Conservation (phyloP, 192 early-diverging fungal genomes). For the Backusella macrospora region DNA sequence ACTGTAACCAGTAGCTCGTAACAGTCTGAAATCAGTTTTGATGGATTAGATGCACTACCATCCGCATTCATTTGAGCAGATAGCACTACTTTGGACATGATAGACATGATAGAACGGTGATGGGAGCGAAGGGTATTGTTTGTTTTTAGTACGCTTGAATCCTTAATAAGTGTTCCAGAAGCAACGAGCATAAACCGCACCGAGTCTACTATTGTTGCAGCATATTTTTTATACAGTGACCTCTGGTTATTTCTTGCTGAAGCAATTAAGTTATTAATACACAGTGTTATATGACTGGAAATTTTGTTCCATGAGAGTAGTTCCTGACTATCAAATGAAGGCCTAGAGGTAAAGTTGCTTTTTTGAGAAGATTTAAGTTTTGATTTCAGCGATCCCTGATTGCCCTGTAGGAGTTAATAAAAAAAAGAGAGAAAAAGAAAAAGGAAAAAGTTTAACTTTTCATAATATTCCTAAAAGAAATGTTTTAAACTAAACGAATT, state of each 20-base stretch:
- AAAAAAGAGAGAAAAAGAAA: not conserved
- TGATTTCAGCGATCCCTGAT: slow-evolving; percentile 12
- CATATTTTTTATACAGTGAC: slow-evolving; percentile 57
- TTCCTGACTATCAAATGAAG: slow-evolving; percentile 15
- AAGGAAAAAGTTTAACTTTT: not conserved
- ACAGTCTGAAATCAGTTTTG: slow-evolving; percentile 59
- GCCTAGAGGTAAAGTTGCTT: not conserved
- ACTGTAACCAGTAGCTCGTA: slow-evolving; percentile 68
- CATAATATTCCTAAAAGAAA: not conserved
- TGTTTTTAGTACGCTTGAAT: slow-evolving; percentile 59
- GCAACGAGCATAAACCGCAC: slow-evolving; percentile 86
- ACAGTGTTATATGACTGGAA: slow-evolving; percentile 46
- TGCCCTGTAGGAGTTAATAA: not conserved
- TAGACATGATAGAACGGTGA: slow-evolving; percentile 58
- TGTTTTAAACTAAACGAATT: not conserved
- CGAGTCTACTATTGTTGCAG: slow-evolving; percentile 69
- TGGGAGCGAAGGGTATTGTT: slow-evolving; percentile 27
- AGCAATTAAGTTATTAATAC: slow-evolving; percentile 58
- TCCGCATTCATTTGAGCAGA: slow-evolving; percentile 73
- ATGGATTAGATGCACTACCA: slow-evolving; percentile 72
- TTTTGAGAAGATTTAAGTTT: slow-evolving; percentile 6
- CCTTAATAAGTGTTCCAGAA: slow-evolving; percentile 71
- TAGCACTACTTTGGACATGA: slow-evolving; percentile 72
- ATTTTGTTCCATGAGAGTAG: slow-evolving; percentile 57
- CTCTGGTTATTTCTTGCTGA: slow-evolving; percentile 55